Base-by-base conservation (phyloP, 306 rosid genomes). In the Lathyrus tuberosus region DNA sequence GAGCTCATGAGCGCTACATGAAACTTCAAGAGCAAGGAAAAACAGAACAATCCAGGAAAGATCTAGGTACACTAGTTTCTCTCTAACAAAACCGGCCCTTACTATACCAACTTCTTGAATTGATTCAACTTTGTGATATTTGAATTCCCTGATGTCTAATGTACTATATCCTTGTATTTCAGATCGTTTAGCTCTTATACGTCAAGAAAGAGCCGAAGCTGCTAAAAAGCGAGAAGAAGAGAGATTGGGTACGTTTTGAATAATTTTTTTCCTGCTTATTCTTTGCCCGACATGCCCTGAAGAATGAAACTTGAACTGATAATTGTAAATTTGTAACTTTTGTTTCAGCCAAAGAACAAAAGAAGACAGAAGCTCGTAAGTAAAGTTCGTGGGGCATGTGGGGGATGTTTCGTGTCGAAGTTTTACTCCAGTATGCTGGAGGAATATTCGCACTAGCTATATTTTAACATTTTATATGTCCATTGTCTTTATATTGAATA, bases 171-270 rank as follows among this genome's bases (percentile, higher is more conserved):
- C 38, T 65, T 70, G 56, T 59, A 37, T 26, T 56, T 51, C 87
- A 92, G 93, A 90, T 63, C 96, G 93, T 49, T 92, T 92, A 79
- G 78, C 96, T 57, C 86, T 90, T 37, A 86, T 90, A 68, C 85
- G 98, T 11, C 87, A 88, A 79, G 89, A 92, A 76, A 86, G 96
- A 85, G 93, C 82, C 38, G 98, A 92, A n/a, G 96, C 96, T 80
- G 96, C 96, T 47, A 86, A 78, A 73, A 92, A 88, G 80, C 81
- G 91, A 60, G 90, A 88, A 66, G 93, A 92, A 85, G 98, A 88
- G 73, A 90, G 81, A 58, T 86, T 89, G 16, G 96, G 98, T 89
- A 77, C 35, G 67, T 30, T 71, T 62, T 49, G 30, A 22, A 18
- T 17, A 17, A n/a, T 24, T 66, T 8, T 43, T 48, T 63, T 20